Conservation (phyloP, 2,329 filamentous ascomycete genomes). For the Epichloe sp. region DNA sequence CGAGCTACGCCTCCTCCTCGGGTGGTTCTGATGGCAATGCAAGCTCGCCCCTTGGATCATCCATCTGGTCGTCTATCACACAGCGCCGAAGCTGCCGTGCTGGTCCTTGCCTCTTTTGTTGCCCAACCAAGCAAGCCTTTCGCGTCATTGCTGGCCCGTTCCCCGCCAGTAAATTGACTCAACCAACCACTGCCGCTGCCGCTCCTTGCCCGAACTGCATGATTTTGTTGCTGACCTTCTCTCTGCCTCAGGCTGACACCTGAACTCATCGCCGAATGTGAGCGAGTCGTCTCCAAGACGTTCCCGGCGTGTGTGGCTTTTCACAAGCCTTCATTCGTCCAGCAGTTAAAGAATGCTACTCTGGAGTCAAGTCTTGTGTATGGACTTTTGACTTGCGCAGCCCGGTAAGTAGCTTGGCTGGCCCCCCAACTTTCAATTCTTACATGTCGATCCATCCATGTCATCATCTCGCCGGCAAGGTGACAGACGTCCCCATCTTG, state of each 20-base stretch:
- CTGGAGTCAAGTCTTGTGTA: conserved; percentile 45
- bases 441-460: neutral
- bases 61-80: too few species aligned
- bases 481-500: neutral
- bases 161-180: neutral
- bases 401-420: conserved; percentile 32
- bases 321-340: conserved; percentile 48
- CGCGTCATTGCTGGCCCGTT: neutral
- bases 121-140: neutral
- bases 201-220: neutral
- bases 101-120: neutral
- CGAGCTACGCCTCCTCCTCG: too few species aligned
- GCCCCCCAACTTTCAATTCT: neutral
- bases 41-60: too few species aligned
- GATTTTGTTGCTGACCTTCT: conserved; percentile 8
- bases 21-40: too few species aligned
- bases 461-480: neutral
- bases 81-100: too few species aligned
- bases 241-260: conserved; percentile 32
- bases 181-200: neutral
- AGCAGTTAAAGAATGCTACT: conserved; percentile 43
- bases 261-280: conserved; percentile 45
- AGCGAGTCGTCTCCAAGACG: conserved; percentile 47
- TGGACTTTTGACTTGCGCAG: conserved; percentile 42
- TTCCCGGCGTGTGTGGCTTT: conserved; percentile 49